Percentiles rank a stretch among this genome's conserved stretches.
phyloP scores from a whole-genome alignment of 768 basidiomycete genomes.

The Solioccasus polychromus region DNA sequence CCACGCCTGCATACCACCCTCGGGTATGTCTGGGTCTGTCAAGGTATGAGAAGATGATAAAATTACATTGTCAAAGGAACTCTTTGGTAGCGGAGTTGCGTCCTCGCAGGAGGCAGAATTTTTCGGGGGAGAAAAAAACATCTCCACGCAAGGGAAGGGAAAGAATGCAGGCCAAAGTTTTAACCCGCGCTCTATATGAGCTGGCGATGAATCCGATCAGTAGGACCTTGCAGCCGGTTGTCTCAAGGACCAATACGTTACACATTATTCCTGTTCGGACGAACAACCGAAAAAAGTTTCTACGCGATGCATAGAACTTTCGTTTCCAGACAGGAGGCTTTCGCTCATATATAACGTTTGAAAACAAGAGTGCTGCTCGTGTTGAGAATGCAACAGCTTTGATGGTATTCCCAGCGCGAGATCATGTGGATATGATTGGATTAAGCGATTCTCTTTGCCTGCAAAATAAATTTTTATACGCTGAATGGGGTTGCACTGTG shows the following conservation, averaged over 20 bases:
- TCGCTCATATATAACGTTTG: too few species aligned
- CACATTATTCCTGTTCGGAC: background rate
- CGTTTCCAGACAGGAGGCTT: too few species aligned
- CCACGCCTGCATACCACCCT: too few species aligned
- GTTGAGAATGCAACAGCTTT: too few species aligned
- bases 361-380: too few species aligned
- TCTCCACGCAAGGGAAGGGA: background rate
- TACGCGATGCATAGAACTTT: too few species aligned
- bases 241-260: background rate
- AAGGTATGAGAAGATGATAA: background rate
- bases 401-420: too few species aligned
- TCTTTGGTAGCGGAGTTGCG: background rate
- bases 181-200: background rate
- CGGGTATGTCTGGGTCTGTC: conserved; percentile 6
- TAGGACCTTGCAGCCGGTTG: background rate
- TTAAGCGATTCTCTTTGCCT: too few species aligned
- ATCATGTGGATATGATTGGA: too few species aligned
- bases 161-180: background rate
- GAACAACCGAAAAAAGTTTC: background rate
- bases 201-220: background rate
- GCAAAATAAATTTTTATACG: too few species aligned
- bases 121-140: background rate
- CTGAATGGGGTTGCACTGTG: too few species aligned
- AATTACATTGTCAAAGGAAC: background rate
- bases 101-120: background rate